A percentile compares a stretch with the other conserved stretches of the same genome.
Conservation (phyloP, 495 filamentous ascomycete genomes). For the Podospora bellae-mahoneyi region DNA sequence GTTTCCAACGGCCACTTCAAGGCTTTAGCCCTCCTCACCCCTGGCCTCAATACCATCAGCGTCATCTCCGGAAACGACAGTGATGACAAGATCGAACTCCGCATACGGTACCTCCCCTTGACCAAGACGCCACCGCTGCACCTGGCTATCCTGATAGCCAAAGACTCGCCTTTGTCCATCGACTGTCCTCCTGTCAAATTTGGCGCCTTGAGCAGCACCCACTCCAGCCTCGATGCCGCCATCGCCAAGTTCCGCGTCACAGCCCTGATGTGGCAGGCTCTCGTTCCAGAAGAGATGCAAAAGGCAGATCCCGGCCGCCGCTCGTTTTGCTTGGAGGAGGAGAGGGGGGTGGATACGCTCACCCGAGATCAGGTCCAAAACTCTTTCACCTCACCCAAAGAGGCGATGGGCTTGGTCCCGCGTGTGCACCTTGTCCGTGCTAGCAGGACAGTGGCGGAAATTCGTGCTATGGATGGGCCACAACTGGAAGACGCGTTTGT, state of each 20-base stretch:
- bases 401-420: constrained; percentile 32
- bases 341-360: constrained; percentile 45
- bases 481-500: constrained; percentile 43
- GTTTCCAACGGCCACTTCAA: constrained; percentile 74
- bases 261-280: constrained; percentile 51
- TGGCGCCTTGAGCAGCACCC: constrained; percentile 34
- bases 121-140: constrained; percentile 47
- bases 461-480: constrained; percentile 33
- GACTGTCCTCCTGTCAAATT: constrained; percentile 40
- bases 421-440: constrained; percentile 47
- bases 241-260: constrained; percentile 51
- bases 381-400: constrained; percentile 6
- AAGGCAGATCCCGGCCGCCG: constrained; percentile 45
- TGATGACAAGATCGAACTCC: constrained; percentile 2
- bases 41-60: constrained; percentile 63
- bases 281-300: constrained; percentile 49
- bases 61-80: constrained; percentile 7
- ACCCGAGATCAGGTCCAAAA: not conserved
- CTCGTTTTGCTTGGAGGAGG: constrained; percentile 50
- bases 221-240: constrained; percentile 41
- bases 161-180: constrained; percentile 43
- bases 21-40: constrained; percentile 64
- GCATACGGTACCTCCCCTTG: constrained; percentile 18
- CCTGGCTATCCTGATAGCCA: constrained; percentile 47
- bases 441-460: constrained; percentile 41